phyloP scores from a whole-genome alignment of 2,329 filamentous ascomycete species.

The Epichloe sp. region DNA sequence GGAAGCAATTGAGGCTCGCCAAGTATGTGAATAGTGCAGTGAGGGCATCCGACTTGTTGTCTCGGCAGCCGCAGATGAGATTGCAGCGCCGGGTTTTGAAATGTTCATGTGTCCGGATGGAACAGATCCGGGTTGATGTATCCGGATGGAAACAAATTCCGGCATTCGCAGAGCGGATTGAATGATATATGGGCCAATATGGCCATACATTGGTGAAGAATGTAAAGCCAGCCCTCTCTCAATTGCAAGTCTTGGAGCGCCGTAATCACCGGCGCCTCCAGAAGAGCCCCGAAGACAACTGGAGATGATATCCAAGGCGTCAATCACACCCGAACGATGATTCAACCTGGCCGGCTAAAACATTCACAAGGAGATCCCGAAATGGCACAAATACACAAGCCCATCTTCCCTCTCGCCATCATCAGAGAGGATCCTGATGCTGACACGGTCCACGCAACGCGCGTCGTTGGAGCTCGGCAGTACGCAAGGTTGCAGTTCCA shows the following conservation, averaged over 20 bases:
- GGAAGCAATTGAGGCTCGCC: too few relatives aligned
- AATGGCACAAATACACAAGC: conserved; percentile 7
- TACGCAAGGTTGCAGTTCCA: too few relatives aligned
- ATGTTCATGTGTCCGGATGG: conserved; percentile 8
- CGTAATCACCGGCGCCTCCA: conserved; percentile 11
- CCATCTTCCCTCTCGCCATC: conserved; percentile 13
- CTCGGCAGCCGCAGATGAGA: too few relatives aligned
- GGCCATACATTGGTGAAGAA: conserved; percentile 13
- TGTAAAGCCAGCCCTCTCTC: neutral
- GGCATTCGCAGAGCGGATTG: conserved; percentile 11
- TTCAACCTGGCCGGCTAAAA: conserved; percentile 9
- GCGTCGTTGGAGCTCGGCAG: neutral
- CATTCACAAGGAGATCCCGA: conserved; percentile 14
- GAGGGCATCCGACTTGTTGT: too few relatives aligned
- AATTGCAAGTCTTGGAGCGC: conserved; percentile 9
- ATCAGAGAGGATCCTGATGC: conserved; percentile 9
- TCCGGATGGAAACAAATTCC: conserved; percentile 11
- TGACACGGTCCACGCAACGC: conserved; percentile 18
- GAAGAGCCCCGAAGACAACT: conserved; percentile 9
- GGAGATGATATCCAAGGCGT: conserved; percentile 17
- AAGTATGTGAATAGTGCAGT: too few relatives aligned
- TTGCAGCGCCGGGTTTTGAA: too few relatives aligned
- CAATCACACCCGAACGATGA: conserved; percentile 10
- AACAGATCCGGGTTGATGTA: too few relatives aligned
- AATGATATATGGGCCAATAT: conserved; percentile 11